Evolutionary conservation across 2,329 filamentous ascomycete genomes (phyloP).

Genomic region (Claviceps monticola): DNA sequence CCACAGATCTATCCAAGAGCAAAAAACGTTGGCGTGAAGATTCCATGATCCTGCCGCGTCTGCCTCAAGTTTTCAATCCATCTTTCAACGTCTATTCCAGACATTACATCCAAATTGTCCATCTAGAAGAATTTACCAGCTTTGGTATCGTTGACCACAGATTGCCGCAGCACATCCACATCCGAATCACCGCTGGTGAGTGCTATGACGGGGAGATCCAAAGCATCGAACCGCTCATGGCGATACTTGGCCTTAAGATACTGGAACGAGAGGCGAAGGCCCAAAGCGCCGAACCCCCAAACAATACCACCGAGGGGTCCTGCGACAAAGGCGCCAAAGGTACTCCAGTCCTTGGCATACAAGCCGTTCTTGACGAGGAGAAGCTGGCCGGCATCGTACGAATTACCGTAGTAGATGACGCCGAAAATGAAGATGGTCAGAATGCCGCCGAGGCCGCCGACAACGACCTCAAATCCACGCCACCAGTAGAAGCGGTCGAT

Average conservation of each 20-base stretch:
- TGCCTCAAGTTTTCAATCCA: too few species aligned
- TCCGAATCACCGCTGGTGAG: slow-evolving; percentile 8
- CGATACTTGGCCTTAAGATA: slow-evolving; percentile 41
- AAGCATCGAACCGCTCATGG: slow-evolving; percentile 51
- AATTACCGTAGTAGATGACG: slow-evolving; percentile 60
- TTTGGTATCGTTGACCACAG: slow-evolving; percentile 20
- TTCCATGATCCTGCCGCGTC: too few species aligned
- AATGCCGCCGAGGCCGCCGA: slow-evolving; percentile 64
- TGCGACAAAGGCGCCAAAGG: slow-evolving; percentile 70
- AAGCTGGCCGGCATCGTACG: slow-evolving; percentile 47
- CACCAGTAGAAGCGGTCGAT: slow-evolving; percentile 59
- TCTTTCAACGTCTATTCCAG: too few species aligned
- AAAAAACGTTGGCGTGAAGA: too few species aligned
- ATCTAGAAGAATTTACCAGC: slow-evolving; percentile 41
- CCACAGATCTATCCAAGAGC: too few species aligned
- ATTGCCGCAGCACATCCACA: slow-evolving; percentile 11
- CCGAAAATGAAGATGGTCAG: slow-evolving; percentile 73
- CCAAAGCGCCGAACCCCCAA: slow-evolving; percentile 53
- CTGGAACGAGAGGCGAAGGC: slow-evolving; percentile 43
- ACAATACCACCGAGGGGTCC: slow-evolving; percentile 63
- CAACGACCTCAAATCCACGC: slow-evolving; percentile 68
- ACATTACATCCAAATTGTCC: neutral
- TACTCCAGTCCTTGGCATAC: slow-evolving; percentile 67
- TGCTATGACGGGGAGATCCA: slow-evolving; percentile 39
- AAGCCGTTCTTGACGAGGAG: slow-evolving; percentile 60